Evolutionary conservation across 306 rosid species (phyloP).

Genomic region (Medicago truncatula): MtrunA17r5.0-ANR NC_053043.1:10203001-10203500

Average conservation of each 20-base stretch:
- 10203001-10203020: conserved; percentile 96
- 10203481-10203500: conserved; percentile 12
- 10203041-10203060: conserved; percentile 97
- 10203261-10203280: conserved; percentile 22
- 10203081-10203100: conserved; percentile 97
- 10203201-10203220: not conserved
- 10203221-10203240: conserved; percentile 12
- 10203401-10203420: conserved; percentile 8
- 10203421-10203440: conserved; percentile 1
- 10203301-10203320: conserved; percentile 98
- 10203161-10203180: conserved; percentile 28
- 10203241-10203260: conserved; percentile 31
- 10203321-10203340: conserved; percentile 90
- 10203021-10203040: conserved; percentile 97
- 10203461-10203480: not conserved
- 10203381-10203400: conserved; percentile 2
- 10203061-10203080: conserved; percentile 99
- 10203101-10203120: conserved; percentile 98
- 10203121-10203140: conserved; percentile 96
- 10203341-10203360: conserved; percentile 96
- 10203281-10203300: conserved; percentile 8
- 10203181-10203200: not conserved
- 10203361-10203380: conserved; percentile 92
- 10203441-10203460: not conserved
- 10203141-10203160: conserved; percentile 74